Percentiles rank a stretch among this genome's conserved stretches.
These are phyloP conservation scores for Diospyros lotus DNA, from an alignment of 148 eudicot genomes.

Conservation along the genomic window DNA sequence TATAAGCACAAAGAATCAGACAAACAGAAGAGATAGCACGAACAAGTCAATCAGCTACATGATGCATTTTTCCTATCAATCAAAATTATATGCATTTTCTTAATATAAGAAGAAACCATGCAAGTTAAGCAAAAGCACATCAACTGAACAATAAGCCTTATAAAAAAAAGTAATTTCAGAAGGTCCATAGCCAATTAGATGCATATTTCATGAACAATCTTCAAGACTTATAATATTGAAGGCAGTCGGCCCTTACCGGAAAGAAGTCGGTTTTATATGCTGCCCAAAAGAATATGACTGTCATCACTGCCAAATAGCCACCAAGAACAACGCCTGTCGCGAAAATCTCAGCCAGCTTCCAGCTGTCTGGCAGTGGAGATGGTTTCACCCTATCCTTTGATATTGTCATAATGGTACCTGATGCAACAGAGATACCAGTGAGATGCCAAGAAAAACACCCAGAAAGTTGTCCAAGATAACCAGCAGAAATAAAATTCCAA, in stretches of 20 bases:
- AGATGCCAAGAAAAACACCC: conserved; percentile 2
- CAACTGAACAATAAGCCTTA: neutral
- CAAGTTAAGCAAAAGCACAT: neutral
- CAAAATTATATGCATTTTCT: neutral
- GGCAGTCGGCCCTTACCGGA: conserved; percentile 46
- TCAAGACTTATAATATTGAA: neutral
- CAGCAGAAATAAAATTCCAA: neutral
- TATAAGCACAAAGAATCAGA: neutral
- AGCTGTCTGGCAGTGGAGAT: conserved; percentile 96
- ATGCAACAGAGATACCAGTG: conserved; percentile 13
- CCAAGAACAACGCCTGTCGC: conserved; percentile 90
- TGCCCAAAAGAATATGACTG: conserved; percentile 98
- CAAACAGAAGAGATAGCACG: neutral
- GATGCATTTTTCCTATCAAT: neutral
- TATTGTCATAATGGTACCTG: conserved; percentile 98
- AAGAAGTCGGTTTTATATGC: conserved; percentile 94
- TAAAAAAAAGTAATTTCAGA: neutral
- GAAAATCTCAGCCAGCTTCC: conserved; percentile 94
- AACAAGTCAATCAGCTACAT: neutral
- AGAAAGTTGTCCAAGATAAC: conserved; percentile 1
- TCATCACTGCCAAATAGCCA: conserved; percentile 94
- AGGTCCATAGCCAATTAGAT: neutral
- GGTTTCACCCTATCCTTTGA: conserved; percentile 99
- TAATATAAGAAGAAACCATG: neutral
- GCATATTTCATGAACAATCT: neutral